Base-by-base conservation (phyloP, 345 rosid species). In the Lepidium africanum region DNA sequence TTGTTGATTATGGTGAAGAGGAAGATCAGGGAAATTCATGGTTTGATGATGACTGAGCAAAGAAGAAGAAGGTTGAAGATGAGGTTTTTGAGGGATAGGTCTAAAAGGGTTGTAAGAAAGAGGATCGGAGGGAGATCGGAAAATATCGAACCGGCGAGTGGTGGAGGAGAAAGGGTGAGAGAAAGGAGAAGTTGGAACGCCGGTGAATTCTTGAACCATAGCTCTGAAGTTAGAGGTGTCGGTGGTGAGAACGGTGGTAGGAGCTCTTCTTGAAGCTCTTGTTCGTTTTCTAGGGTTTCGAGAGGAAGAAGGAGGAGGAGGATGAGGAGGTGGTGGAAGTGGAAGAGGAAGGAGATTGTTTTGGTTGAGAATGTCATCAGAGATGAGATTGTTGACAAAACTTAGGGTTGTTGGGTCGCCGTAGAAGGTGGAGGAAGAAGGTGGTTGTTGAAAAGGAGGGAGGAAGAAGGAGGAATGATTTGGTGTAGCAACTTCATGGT, bases 161-260 rank as follows among this genome's bases (percentile, higher is more conserved):
- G 92, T 70, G 30, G 73, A 84, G 53, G 95, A 77, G 69, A 77
- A 86, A 0, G 88, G 70, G 3, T 83, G 80, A 0, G 96, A 83
- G 65, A 92, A 92, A 0, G 96, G 96, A 0, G 91, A 86, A 3
- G 91, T 79, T 0, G 98, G 96, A 54, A 85, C 84, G 38, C 98
- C 98, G 0, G 98, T 92, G 74, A 92, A 92, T 58, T 92, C 98
- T 71, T 92, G 98, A 69, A 92, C 98, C 92, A 92, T 92, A 62
- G 92, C 85, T 72, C 98, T 70, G 72, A 92, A 92, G 76, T 92
- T 92, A 4, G 88, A 80, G 5, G 98, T 84, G 84, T 92, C 95
- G 17, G 98, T 92, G 42, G 91, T 86, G 39, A 92, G 87, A 70
- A 92, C 87, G 0, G 98, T 87, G 45, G 98, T 92, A 1, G 95